Conservation (phyloP, 345 rosid genomes). For the Eucalyptus polyanthemos region DNA sequence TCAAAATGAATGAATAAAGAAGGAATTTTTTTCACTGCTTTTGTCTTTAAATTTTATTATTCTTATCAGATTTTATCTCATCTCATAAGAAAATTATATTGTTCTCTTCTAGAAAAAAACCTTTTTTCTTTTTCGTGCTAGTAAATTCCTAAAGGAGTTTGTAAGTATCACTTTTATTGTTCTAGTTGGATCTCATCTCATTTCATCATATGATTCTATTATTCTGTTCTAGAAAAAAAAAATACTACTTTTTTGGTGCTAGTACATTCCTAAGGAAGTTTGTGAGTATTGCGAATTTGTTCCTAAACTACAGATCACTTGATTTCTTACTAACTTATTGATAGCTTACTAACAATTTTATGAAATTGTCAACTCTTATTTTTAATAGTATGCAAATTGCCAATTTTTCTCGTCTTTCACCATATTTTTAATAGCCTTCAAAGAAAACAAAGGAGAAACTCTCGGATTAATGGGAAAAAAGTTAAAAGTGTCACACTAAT, state of each 20-base stretch:
- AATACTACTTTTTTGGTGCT: too few species aligned
- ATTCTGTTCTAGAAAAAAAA: neutral
- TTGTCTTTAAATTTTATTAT: neutral
- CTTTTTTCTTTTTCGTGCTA: neutral
- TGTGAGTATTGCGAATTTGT: too few species aligned
- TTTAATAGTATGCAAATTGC: neutral
- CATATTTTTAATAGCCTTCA: neutral
- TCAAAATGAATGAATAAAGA: too few species aligned
- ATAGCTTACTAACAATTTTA: neutral
- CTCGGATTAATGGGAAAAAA: neutral
- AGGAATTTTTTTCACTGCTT: neutral
- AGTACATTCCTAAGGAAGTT: too few species aligned
- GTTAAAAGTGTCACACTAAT: neutral
- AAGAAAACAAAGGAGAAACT: neutral
- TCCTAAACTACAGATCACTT: neutral
- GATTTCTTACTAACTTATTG: neutral
- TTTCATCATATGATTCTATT: too few species aligned
- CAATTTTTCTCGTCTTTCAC: neutral
- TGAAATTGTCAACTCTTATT: neutral
- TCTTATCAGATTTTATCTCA: neutral
- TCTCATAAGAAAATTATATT: neutral
- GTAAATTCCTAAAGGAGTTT: neutral
- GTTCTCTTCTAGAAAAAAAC: too few species aligned
- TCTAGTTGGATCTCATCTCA: too few species aligned
- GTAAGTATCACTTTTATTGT: neutral